Conservation (phyloP, 2,329 filamentous ascomycete genomes). For the Venturia effusa region DNA sequence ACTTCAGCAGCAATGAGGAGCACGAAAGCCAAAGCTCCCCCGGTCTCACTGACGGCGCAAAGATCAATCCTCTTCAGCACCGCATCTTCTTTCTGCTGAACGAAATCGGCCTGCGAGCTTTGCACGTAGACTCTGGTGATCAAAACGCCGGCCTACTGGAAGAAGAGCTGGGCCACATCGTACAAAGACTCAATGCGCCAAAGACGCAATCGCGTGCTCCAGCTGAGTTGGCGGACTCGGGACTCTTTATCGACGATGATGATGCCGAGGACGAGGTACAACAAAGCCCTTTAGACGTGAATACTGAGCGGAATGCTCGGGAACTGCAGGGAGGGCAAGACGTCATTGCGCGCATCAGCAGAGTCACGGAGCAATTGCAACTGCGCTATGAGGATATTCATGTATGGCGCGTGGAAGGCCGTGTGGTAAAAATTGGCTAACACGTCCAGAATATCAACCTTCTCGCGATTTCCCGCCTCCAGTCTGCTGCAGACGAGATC, state of each 20-base stretch:
- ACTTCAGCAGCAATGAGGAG: constrained; percentile 8
- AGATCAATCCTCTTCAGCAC: constrained; percentile 12
- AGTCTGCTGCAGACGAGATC: constrained; percentile 21
- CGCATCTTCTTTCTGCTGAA: constrained; percentile 25
- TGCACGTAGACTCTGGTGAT: constrained; percentile 17
- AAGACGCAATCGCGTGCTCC: constrained; percentile 17
- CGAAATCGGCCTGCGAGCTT: constrained; percentile 25
- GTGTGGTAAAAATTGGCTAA: background rate
- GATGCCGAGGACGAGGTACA: constrained; percentile 6
- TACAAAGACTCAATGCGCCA: constrained; percentile 20
- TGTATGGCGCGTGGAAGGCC: background rate
- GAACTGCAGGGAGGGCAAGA: background rate
- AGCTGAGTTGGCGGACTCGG: constrained; percentile 21
- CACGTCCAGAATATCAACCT: constrained; percentile 21
- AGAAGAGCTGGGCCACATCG: constrained; percentile 22
- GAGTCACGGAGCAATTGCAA: constrained; percentile 2
- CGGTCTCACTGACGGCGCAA: constrained; percentile 15
- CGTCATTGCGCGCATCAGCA: constrained; percentile 8
- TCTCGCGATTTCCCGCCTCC: constrained; percentile 18
- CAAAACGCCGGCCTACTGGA: constrained; percentile 11
- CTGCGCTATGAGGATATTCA: constrained; percentile 13
- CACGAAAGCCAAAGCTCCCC: constrained; percentile 10
- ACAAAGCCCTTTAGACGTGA: background rate
- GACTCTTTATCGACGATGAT: constrained; percentile 22
- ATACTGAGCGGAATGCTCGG: background rate